Evolutionary conservation across 345 rosid species (phyloP).

Genomic region (Eucalyptus paniculata): DNA sequence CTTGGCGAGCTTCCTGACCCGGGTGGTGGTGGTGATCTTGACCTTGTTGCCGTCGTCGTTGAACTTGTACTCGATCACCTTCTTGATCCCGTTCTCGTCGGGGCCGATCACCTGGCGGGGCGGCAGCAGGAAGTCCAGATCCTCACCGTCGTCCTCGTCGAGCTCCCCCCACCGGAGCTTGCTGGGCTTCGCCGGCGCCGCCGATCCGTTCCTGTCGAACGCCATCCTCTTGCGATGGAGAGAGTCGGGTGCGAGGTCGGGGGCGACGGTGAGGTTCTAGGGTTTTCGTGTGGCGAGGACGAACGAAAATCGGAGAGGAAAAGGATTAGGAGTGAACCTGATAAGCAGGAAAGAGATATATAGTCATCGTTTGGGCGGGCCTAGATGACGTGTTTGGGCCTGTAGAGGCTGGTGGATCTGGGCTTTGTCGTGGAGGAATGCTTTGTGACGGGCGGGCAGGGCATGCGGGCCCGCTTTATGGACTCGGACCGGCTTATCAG

Average conservation of each 20-base stretch:
- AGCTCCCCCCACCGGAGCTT: conserved; percentile 72
- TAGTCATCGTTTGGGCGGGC: not conserved
- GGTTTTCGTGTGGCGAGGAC: not conserved
- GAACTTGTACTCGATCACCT: conserved; percentile 61
- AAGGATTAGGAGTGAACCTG: not conserved
- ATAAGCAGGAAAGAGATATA: fast-evolving
- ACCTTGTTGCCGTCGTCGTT: conserved; percentile 57
- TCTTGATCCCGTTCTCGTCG: conserved; percentile 66
- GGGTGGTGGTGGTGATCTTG: conserved; percentile 49
- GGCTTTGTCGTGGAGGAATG: not conserved
- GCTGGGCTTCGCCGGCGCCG: not conserved
- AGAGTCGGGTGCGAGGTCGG: not conserved
- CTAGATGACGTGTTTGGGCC: not conserved
- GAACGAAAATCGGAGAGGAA: not conserved
- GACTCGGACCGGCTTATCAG: not conserved
- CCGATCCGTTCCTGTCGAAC: not conserved
- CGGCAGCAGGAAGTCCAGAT: conserved; percentile 58
- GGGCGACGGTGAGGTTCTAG: not conserved
- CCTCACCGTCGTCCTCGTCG: conserved; percentile 60
- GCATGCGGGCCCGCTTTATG: not conserved
- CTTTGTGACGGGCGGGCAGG: not conserved
- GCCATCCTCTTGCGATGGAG: not conserved
- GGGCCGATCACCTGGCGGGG: conserved; percentile 69
- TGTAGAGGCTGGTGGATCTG: not conserved
- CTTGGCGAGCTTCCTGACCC: conserved; percentile 50